Evolutionary conservation across 345 rosid genomes (phyloP).

Genomic region (Arabis alpina): DNA sequence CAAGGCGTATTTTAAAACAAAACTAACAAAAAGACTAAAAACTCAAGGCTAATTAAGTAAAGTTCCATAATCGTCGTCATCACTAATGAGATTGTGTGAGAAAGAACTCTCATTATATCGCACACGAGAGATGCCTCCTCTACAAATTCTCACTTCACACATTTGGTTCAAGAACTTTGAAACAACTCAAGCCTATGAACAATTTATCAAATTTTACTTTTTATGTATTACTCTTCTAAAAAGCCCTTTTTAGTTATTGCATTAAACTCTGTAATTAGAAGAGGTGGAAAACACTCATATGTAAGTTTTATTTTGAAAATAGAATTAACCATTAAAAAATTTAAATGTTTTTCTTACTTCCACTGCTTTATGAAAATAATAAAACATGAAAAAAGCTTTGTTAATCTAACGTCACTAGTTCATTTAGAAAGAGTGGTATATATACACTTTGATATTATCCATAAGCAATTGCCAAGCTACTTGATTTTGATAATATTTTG

Average conservation of each 20-base stretch:
- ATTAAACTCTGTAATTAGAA: neutral
- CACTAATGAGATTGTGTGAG: neutral
- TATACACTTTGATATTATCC: neutral
- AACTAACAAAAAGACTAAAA: too few species aligned
- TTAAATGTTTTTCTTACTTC: neutral
- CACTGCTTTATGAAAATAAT: slow-evolving; percentile 5
- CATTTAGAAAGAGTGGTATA: too few species aligned
- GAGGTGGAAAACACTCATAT: too few species aligned
- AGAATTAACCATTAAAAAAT: neutral
- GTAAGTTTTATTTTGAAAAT: too few species aligned
- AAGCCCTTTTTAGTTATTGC: neutral
- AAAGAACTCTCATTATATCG: neutral
- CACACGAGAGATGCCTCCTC: neutral
- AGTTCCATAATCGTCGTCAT: neutral
- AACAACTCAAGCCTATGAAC: neutral
- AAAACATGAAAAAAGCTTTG: neutral
- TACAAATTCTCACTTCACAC: slow-evolving; percentile 13
- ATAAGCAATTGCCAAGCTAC: neutral
- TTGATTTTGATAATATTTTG: neutral
- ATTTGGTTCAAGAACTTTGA: slow-evolving; percentile 6
- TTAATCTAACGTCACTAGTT: neutral
- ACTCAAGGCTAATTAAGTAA: neutral
- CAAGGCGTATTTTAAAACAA: neutral
- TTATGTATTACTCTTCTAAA: neutral
- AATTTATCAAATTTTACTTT: neutral